These are phyloP conservation scores for Claviceps capensis DNA, from an alignment of 2,329 filamentous ascomycete species.

Conservation along the genomic window DNA sequence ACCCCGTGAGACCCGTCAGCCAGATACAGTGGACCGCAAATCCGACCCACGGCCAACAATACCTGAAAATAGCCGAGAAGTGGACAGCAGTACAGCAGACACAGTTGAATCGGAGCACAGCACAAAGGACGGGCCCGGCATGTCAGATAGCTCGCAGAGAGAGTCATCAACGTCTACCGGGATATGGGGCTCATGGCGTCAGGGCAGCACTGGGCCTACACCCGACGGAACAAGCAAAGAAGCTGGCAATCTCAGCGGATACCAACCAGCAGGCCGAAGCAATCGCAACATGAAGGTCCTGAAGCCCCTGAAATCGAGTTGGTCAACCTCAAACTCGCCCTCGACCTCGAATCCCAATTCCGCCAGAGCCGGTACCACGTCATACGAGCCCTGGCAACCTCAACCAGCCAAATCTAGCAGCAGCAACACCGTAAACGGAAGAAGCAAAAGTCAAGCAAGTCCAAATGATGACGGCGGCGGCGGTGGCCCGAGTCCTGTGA, in stretches of 20 bases:
- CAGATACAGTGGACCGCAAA: constrained; percentile 21
- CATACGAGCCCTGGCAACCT: constrained; percentile 34
- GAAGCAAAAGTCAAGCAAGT: constrained; percentile 38
- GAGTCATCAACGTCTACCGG: constrained; percentile 38
- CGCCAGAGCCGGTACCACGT: constrained; percentile 28
- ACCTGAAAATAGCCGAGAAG: constrained; percentile 32
- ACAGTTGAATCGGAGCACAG: constrained; percentile 11
- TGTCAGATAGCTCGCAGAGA: constrained; percentile 21
- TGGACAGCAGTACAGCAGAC: constrained; percentile 21
- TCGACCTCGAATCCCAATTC: constrained; percentile 48
- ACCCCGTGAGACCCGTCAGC: constrained; percentile 21
- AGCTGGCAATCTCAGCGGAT: constrained; percentile 44
- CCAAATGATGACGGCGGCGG: constrained; percentile 15
- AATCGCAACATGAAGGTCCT: constrained; percentile 79
- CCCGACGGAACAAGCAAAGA: constrained; percentile 41
- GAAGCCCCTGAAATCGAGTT: constrained; percentile 53
- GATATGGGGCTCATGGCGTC: constrained; percentile 62
- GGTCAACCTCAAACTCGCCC: constrained; percentile 24
- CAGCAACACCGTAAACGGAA: constrained; percentile 22
- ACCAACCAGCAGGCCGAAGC: constrained; percentile 51
- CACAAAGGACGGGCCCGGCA: constrained; percentile 16
- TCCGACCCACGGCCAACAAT: constrained; percentile 20
- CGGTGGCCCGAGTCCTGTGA: constrained; percentile 11
- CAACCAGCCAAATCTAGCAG: constrained; percentile 28
- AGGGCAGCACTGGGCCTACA: constrained; percentile 33